phyloP scores from a whole-genome alignment of 169 alveolate species.

The Plasmodium sp. region DNA sequence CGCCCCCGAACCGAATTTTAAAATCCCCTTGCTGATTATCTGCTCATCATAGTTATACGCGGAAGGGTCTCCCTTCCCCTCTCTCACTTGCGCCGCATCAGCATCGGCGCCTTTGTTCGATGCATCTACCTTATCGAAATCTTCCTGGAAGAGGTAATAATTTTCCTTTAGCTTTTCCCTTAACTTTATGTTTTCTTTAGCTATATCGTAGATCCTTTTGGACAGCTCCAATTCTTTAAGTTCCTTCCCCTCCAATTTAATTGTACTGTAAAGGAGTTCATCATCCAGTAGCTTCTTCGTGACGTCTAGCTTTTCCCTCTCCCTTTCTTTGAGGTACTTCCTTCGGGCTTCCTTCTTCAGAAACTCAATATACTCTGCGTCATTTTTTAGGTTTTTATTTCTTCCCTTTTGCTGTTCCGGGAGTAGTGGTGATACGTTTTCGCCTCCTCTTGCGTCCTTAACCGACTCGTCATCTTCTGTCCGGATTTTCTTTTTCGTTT shows the following conservation, averaged over 20 bases:
- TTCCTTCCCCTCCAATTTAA: conserved; percentile 78
- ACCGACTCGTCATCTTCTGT: conserved; percentile 12
- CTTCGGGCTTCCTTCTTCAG: conserved; percentile 90
- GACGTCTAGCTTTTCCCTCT: conserved; percentile 92
- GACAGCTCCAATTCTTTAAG: conserved; percentile 87
- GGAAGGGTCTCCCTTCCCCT: conserved; percentile 19
- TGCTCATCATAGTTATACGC: conserved; percentile 58
- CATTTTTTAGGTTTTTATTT: conserved; percentile 78
- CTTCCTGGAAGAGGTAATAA: conserved; percentile 88
- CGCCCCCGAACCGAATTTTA: conserved; percentile 55
- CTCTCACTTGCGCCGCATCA: conserved; percentile 54
- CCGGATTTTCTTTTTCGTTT: conserved; percentile 58
- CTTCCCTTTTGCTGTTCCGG: conserved; percentile 82
- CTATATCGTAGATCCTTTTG: conserved; percentile 89
- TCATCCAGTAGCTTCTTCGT: conserved; percentile 94
- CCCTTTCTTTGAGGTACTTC: conserved; percentile 95
- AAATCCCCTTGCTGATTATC: conserved; percentile 52
- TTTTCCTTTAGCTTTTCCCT: conserved; percentile 84
- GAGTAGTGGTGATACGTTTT: background rate
- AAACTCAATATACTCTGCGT: conserved; percentile 80
- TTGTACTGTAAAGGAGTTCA: conserved; percentile 87
- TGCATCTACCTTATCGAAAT: conserved; percentile 89
- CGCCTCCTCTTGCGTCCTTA: background rate
- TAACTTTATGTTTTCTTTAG: conserved; percentile 89
- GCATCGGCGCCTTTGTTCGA: conserved; percentile 47